Evolutionary conservation across 2,329 filamentous ascomycete species (phyloP), one percentile per base, ranked within the genome.

Genomic region (Whalleya microplaca): DNA sequence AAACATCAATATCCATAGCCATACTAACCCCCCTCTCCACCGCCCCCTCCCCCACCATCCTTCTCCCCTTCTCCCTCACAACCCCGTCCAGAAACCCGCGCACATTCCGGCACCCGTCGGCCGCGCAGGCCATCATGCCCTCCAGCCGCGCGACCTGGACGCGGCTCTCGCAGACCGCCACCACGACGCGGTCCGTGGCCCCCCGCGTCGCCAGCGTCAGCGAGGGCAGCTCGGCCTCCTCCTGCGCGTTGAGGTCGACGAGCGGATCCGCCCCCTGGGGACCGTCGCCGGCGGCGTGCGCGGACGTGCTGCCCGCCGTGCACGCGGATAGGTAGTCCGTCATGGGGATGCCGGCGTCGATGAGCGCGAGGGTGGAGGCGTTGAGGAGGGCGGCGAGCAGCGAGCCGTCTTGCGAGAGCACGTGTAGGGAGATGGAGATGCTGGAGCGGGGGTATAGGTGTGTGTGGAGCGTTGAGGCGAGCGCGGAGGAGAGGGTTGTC

Each of bases 271-370:
- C 89, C 2, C 71, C 72, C 56, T 90, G n/a, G n/a, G n/a, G n/a
- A n/a, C n/a, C 89, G 68, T 90, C 87, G 53, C 84, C 84, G 1
- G 80, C 79, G 0, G 84, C 79, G 64, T 89, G 84, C 0, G 85
- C 83, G 0, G 87, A 87, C 0, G 89, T 91, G 14, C 88, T 90
- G 3, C 93, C 95, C 0, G 92, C 90, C 0, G 93, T 96, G 75
- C 91, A 96, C 5, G 93, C 92, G 20, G 88, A 87, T 2, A 98
- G 84, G 71, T 97, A 96, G 71, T 96, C 92, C 2, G 87, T 86
- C 93, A 98, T 97, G 21, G 95, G 95, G 19, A 99, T 89, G 50
- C 95, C 95, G 0, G 95, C 95, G 71, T 99, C 95, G 60, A 98
- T 88, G 20, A 98, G 85, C 0, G 95, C 95, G 12, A 99, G 84